These are phyloP conservation scores for Jimgerdemannia flammicorona DNA, from an alignment of 192 early-diverging fungal species.

Conservation along the genomic window DNA sequence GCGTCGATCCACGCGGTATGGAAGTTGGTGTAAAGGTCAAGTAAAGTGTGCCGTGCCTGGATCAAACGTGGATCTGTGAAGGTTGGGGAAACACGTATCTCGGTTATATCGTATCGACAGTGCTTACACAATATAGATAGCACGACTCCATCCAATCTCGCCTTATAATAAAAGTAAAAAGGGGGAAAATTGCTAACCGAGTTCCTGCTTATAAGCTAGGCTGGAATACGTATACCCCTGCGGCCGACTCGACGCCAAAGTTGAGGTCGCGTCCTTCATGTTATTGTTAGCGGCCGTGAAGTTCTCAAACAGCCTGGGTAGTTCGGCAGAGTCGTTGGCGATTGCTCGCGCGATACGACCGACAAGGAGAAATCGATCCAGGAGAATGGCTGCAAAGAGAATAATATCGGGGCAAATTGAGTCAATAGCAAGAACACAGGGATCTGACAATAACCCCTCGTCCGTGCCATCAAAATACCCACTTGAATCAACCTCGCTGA, in stretches of 20 bases:
- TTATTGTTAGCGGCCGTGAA: not conserved
- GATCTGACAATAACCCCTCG: not conserved
- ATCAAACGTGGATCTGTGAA: not conserved
- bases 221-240: constrained; percentile 3
- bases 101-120: not conserved
- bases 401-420: not conserved
- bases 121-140: not conserved
- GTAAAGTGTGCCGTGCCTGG: not conserved
- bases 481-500: not conserved
- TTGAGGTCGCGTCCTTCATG: constrained; percentile 9
- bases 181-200: not conserved
- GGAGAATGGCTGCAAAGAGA: not conserved
- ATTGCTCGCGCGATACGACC: constrained; percentile 25
- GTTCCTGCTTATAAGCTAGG: not conserved
- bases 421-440: not conserved
- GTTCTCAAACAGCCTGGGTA: constrained; percentile 11
- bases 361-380: constrained; percentile 4
- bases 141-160: too few relatives aligned
- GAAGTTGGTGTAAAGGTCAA: not conserved
- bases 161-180: too few relatives aligned
- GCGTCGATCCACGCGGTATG: not conserved
- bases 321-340: constrained; percentile 14
- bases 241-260: constrained; percentile 18
- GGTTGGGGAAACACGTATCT: not conserved
- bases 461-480: not conserved